Conservation (phyloP, 2,329 filamentous ascomycete species). For the Paramyrothecium sp. region DNA sequence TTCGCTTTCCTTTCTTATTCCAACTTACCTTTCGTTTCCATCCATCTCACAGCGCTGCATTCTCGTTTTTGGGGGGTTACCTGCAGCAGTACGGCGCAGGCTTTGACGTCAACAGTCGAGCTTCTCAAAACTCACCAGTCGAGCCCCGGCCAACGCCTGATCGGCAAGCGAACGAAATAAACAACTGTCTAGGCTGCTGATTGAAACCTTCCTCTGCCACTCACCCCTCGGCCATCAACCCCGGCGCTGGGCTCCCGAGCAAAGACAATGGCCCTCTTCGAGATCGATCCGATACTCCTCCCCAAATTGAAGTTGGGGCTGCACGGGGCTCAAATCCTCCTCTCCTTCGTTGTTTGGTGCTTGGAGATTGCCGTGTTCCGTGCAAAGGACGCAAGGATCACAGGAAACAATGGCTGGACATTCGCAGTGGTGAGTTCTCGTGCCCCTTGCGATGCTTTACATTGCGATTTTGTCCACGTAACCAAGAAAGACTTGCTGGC, state of each 20-base stretch:
- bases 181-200: no score
- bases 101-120: no score
- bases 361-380: slow-evolving; percentile 61
- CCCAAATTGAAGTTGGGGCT: slow-evolving; percentile 56
- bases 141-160: no score
- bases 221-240: no score
- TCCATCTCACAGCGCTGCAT: no score
- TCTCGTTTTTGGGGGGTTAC: no score
- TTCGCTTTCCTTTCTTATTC: no score
- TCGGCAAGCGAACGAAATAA: no score
- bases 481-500: neutral
- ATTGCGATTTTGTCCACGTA: neutral
- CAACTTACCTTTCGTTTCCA: no score
- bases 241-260: neutral
- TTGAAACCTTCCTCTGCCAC: no score
- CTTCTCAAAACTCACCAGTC: no score
- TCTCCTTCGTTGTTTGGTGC: slow-evolving; percentile 56
- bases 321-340: slow-evolving; percentile 53
- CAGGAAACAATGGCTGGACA: slow-evolving; percentile 60
- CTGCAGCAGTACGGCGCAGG: no score
- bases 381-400: slow-evolving; percentile 44
- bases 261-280: slow-evolving; percentile 43
- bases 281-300: slow-evolving; percentile 53
- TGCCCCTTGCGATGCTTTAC: neutral
- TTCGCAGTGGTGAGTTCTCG: slow-evolving; percentile 56